Base-by-base conservation (phyloP, 2,329 filamentous ascomycete species). In the Daldinia sp. region DNA sequence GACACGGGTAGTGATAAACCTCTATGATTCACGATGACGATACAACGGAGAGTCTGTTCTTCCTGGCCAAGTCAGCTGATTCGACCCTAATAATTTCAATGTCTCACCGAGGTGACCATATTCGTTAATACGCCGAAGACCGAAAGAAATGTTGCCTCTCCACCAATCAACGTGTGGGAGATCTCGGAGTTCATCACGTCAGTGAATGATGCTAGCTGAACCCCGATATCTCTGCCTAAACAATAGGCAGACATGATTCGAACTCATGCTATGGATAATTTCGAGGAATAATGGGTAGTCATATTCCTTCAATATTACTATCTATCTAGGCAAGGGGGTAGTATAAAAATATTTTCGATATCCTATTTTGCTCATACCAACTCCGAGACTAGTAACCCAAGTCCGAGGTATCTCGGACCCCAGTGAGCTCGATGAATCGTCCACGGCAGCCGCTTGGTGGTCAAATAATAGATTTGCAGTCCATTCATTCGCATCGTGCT, bases 401-500 rank as follows among this genome's bases (percentile, higher is more conserved):
- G 19, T 56, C 61, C 58, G 55, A 58, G 25, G 9, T 15, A 45
- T 47, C 29, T 43, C 29, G 48, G 54, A 41, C 34, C 30, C 15
- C 39, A 19, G 9, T 34, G 34, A 15, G 32, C 32, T 58, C 32
- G 63, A 70, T 72, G 70, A 70, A 60, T 58, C 68, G 30, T 45
- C 61, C 64, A 32, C 39, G 51, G 35, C 67, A 67, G 51, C 39
- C 65, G 29, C 39, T 56, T 17, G 72, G 72, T 27, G 72, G 72
- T 25, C 72, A 70, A 59, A 72, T 73, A 48, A 67, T 73, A 63
- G 68, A 73, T 61, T 63, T 73, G 59, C 67, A 69, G 35, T 49
- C 61, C 45, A 37, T 47, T 7, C 37, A 68, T 21, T 64, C 66
- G 21, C 68, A 63, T 25, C 63, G 61, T 29, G 48, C 55, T 49